phyloP scores from a whole-genome alignment of 805 yeast species.

The Torulaspora maleeae region DNA sequence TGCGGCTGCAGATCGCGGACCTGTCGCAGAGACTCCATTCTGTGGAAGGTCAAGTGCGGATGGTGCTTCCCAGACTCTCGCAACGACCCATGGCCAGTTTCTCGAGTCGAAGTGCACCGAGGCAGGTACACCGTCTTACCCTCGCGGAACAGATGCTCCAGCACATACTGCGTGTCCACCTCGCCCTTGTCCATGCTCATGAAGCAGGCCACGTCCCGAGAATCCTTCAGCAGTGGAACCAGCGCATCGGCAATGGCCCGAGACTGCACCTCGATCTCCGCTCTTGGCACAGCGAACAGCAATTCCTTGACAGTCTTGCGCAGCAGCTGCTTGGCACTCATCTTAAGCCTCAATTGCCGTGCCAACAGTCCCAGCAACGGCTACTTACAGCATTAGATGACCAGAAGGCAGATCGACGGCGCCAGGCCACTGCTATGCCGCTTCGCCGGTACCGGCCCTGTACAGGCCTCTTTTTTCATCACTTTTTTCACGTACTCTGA shows the following conservation, averaged over 20 bases:
- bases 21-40: slow-evolving; percentile 40
- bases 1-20: slow-evolving; percentile 51
- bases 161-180: slow-evolving; percentile 53
- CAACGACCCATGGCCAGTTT: slow-evolving; percentile 29
- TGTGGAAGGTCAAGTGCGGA: slow-evolving; percentile 54
- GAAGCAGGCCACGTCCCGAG: slow-evolving; percentile 52
- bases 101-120: slow-evolving; percentile 39
- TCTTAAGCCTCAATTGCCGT: neutral
- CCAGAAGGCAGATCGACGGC: too few species aligned
- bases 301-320: slow-evolving; percentile 19
- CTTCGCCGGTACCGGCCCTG: slow-evolving; percentile 10
- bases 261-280: slow-evolving; percentile 29
- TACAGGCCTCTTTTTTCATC: neutral
- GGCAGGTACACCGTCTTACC: slow-evolving; percentile 58
- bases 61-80: slow-evolving; percentile 24
- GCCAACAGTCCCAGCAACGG: too few species aligned
- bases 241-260: slow-evolving; percentile 16
- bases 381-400: too few species aligned
- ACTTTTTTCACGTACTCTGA: slow-evolving; percentile 1
- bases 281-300: slow-evolving; percentile 17
- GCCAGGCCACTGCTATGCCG: neutral
- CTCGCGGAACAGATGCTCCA: slow-evolving; percentile 47
- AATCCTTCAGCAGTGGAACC: slow-evolving; percentile 12
- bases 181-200: slow-evolving; percentile 76
- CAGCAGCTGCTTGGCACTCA: slow-evolving; percentile 21